Percentiles rank a stretch among this genome's conserved stretches.
phyloP scores from a whole-genome alignment of 805 yeast genomes.

The Candida manassasensis region DNA sequence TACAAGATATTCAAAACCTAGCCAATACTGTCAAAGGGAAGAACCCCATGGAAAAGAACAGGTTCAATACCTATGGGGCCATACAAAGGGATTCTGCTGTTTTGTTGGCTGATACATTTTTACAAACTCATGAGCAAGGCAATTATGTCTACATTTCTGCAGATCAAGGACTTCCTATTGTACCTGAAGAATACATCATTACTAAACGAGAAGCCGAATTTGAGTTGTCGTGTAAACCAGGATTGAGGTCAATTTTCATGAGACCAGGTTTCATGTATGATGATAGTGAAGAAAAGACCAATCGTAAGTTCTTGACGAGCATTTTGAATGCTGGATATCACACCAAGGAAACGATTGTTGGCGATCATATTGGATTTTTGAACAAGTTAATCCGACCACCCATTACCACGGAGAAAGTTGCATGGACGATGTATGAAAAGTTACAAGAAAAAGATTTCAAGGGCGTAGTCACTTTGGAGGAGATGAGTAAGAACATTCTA shows the following conservation, averaged over 20 bases:
- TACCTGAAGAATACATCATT: slow-evolving; percentile 66
- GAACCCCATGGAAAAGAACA: slow-evolving; percentile 57
- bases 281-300: slow-evolving; percentile 26
- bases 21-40: slow-evolving; percentile 40
- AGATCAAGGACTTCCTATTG: slow-evolving; percentile 60
- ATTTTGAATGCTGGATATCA: slow-evolving; percentile 41
- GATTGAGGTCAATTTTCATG: slow-evolving; percentile 56
- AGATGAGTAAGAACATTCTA: slow-evolving; percentile 11
- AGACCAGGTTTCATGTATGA: slow-evolving; percentile 87
- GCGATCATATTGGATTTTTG: slow-evolving; percentile 31
- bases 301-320: slow-evolving; percentile 38
- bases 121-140: slow-evolving; percentile 25
- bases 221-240: slow-evolving; percentile 42
- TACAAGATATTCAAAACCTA: slow-evolving; percentile 26
- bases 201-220: slow-evolving; percentile 77
- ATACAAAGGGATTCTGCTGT: slow-evolving; percentile 70
- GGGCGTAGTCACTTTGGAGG: slow-evolving; percentile 13
- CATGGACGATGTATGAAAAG: slow-evolving; percentile 51
- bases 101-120: slow-evolving; percentile 53
- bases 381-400: slow-evolving; percentile 56
- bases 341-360: slow-evolving; percentile 40
- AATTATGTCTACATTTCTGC: slow-evolving; percentile 73
- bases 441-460: slow-evolving; percentile 31
- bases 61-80: slow-evolving; percentile 50
- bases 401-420: slow-evolving; percentile 65